Base-by-base conservation (phyloP, 176 grass and related monocot genomes). In the Saccharum officinarum region DNA sequence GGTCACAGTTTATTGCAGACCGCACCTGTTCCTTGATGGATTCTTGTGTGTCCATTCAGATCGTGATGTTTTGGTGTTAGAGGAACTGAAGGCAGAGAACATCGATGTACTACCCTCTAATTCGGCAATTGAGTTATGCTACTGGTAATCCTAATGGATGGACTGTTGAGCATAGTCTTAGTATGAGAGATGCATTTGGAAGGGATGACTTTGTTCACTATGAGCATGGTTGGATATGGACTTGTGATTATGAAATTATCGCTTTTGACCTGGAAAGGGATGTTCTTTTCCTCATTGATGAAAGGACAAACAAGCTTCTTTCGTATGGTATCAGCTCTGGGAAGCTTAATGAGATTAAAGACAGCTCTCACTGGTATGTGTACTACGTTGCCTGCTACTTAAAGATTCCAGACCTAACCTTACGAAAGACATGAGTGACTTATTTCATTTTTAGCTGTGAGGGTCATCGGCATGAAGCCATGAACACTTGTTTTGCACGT, bases 361-460 rank as follows among this genome's bases (percentile, higher is more conserved):
- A 67, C 11, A 3, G 73, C 31, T 16, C 37, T 74, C 52, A 38
- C 10, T 37, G n/a, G 42, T 12, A 31, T 52, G 20, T 45, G 6
- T 89, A 82, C 78, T 89, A 81, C 57, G 36, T 90, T 23, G 33
- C 79, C 7, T 90, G 67, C 69, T 86, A 31, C 73, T 75, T 23
- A 16, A 84, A 89, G 69, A 55, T 83, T 31, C 81, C 69, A 16
- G 54, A 7, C 15, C 26, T 37, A 34, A 20, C 28, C 28, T 54
- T 42, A 46, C 5, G 5, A 22, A 44, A 25, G 69, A 14, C 6
- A 6, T 14, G 52, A 44, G 39, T 71, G 69, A 76, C 68, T 41
- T 22, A 28, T 3, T 38, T 70, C 10, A 18, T 22, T 70, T 10
- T 2, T 26, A 26, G 68, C 20, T 40, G 36, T 70, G 36, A n/a